Evolutionary conservation across 768 basidiomycete genomes (phyloP).

Genomic region (Tubosaeta sp.): DNA sequence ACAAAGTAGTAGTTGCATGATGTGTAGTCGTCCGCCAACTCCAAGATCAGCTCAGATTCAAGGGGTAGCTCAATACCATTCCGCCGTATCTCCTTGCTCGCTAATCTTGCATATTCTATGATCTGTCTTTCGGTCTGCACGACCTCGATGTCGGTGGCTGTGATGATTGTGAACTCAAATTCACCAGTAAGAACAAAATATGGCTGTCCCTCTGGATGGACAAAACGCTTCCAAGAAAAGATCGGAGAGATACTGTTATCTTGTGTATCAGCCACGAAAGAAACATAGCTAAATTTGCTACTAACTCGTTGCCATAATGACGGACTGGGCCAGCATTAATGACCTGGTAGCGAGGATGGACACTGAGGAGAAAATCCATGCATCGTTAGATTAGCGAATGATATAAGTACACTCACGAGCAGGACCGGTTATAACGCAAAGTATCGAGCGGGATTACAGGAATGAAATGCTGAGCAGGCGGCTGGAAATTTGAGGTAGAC

Average conservation of each 20-base stretch:
- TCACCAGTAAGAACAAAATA: constrained; percentile 37
- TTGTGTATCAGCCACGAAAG: not conserved
- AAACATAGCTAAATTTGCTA: not conserved
- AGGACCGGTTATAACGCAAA: not conserved
- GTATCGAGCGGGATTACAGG: not conserved
- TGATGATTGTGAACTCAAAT: constrained; percentile 37
- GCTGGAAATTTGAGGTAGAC: not conserved
- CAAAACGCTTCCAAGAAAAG: constrained; percentile 38
- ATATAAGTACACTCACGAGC: not conserved
- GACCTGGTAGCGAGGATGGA: not conserved
- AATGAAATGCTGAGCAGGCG: not conserved
- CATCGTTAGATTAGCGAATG: not conserved
- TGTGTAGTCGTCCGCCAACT: constrained; percentile 32
- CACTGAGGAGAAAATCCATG: not conserved
- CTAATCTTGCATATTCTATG: constrained; percentile 32
- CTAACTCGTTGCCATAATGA: not conserved
- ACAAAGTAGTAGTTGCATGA: constrained; percentile 49
- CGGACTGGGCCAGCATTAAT: not conserved
- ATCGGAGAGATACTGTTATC: not conserved
- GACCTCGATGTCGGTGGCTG: constrained; percentile 46
- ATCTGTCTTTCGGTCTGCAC: constrained; percentile 34
- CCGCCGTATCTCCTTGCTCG: constrained; percentile 30
- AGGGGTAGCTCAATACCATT: constrained; percentile 32
- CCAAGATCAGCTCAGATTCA: constrained; percentile 45
- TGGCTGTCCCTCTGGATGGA: constrained; percentile 55